Evolutionary conservation across 495 filamentous ascomycete species (phyloP).

Genomic region (Penicillium bialowiezense): DNA sequence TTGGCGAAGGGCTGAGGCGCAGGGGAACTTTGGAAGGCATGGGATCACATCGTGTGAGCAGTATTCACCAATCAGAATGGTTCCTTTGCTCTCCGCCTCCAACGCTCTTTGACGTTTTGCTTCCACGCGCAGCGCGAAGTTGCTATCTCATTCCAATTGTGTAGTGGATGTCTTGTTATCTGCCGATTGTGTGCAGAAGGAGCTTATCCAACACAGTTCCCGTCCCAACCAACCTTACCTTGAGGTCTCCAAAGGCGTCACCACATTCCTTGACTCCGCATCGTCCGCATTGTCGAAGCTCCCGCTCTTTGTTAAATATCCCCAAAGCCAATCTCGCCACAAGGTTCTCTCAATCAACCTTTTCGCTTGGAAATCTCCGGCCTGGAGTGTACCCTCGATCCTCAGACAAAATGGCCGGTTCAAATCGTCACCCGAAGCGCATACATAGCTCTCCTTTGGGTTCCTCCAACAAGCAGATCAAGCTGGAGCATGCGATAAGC

Average conservation of each 20-base stretch:
- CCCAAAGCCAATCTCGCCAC: not conserved
- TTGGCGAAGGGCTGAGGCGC: no score
- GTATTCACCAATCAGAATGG: not conserved
- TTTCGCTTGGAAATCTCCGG: not conserved
- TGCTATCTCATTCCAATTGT: slow-evolving; percentile 7
- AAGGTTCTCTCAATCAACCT: not conserved
- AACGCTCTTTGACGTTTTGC: not conserved
- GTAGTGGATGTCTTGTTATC: slow-evolving; percentile 34
- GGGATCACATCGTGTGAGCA: slow-evolving; percentile 19
- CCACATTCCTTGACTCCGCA: slow-evolving; percentile 11
- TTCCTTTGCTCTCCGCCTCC: not conserved
- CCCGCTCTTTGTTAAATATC: not conserved
- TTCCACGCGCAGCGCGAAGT: not conserved
- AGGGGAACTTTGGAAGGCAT: no score
- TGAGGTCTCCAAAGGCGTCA: not conserved
- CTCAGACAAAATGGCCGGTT: slow-evolving; percentile 46
- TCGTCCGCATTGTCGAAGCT: slow-evolving; percentile 1
- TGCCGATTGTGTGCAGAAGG: slow-evolving; percentile 28
- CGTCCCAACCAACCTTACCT: no score
- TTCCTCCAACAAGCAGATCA: slow-evolving; percentile 58
- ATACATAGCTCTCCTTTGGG: slow-evolving; percentile 58
- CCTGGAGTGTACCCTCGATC: not conserved
- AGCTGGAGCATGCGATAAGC: slow-evolving; percentile 41
- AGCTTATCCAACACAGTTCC: slow-evolving; percentile 24
- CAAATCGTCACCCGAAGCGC: slow-evolving; percentile 55